A percentile compares a stretch with the other conserved stretches of the same genome.
phyloP scores from a whole-genome alignment of 257 asterid species.

The Solanum neorickii region DNA sequence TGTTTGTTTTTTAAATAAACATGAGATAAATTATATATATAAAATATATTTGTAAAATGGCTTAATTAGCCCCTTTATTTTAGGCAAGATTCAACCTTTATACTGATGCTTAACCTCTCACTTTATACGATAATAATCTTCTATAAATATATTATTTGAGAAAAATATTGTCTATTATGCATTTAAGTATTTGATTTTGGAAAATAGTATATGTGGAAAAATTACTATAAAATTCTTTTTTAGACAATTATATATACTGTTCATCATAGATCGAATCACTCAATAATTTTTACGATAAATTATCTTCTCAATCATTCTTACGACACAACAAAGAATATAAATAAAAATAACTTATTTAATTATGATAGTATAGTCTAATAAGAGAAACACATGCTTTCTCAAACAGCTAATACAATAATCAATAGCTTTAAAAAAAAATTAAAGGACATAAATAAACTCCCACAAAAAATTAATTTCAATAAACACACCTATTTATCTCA shows the following conservation, averaged over 20 bases:
- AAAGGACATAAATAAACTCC: no score
- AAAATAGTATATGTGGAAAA: not conserved
- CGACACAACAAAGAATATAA: no score
- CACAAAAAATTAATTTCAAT: no score
- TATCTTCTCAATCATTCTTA: not conserved
- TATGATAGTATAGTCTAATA: no score
- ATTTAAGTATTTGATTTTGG: not conserved
- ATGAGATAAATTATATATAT: not conserved
- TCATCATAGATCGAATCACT: no score
- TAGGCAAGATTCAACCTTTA: not conserved
- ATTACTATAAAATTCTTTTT: no score
- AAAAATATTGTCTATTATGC: not conserved
- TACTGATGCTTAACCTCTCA: not conserved
- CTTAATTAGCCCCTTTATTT: not conserved
- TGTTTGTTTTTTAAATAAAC: not conserved
- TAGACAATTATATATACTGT: no score
- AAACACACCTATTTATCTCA: no score
- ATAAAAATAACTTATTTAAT: no score
- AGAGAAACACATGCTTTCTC: not conserved
- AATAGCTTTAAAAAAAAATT: no score
- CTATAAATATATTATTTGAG: not conserved
- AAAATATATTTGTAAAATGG: not conserved
- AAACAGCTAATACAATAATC: not conserved
- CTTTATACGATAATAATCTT: no score
- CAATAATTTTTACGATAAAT: no score